Conservation (phyloP, 1,284 basidiomycete species). For the Sparassis latifolia region DNA sequence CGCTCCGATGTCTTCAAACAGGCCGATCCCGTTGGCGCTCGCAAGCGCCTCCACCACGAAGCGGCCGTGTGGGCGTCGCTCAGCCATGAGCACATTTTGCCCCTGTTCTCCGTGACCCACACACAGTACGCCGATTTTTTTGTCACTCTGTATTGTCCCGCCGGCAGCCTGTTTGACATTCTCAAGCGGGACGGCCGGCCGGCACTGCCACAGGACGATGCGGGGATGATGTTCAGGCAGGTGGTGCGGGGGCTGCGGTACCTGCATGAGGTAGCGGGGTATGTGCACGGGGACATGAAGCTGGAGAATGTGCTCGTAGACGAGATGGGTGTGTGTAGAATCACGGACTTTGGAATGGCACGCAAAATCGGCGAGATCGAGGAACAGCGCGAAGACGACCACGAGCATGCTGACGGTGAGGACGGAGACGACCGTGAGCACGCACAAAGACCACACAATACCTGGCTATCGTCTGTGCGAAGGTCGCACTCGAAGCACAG, state of each 20-base stretch:
- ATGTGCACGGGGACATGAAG: conserved; percentile 92
- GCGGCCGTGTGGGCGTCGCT: conserved; percentile 74
- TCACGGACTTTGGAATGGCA: conserved; percentile 82
- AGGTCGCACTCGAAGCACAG: conserved; percentile 17
- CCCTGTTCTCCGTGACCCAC: conserved; percentile 68
- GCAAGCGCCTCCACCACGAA: conserved; percentile 69
- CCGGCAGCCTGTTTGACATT: conserved; percentile 83
- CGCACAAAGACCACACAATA: conserved; percentile 14
- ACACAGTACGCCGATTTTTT: conserved; percentile 73
- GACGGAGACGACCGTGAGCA: conserved; percentile 21
- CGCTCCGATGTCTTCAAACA: conserved; percentile 47
- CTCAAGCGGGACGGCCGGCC: conserved; percentile 66
- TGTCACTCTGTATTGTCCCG: conserved; percentile 78
- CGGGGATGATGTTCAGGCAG: conserved; percentile 85
- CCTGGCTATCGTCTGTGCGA: conserved; percentile 5
- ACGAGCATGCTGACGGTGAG: conserved; percentile 29
- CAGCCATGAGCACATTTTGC: conserved; percentile 74
- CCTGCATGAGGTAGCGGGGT: conserved; percentile 72
- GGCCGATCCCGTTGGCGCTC: conserved; percentile 36
- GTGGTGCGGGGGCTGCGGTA: conserved; percentile 83
- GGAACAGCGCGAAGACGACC: conserved; percentile 5
- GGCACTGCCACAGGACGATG: conserved; percentile 67
- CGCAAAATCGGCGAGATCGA: conserved; percentile 45
- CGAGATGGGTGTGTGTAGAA: conserved; percentile 73
- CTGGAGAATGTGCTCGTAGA: conserved; percentile 95